phyloP scores from a whole-genome alignment of 768 basidiomycete genomes.

The Suillus luteus region DNA sequence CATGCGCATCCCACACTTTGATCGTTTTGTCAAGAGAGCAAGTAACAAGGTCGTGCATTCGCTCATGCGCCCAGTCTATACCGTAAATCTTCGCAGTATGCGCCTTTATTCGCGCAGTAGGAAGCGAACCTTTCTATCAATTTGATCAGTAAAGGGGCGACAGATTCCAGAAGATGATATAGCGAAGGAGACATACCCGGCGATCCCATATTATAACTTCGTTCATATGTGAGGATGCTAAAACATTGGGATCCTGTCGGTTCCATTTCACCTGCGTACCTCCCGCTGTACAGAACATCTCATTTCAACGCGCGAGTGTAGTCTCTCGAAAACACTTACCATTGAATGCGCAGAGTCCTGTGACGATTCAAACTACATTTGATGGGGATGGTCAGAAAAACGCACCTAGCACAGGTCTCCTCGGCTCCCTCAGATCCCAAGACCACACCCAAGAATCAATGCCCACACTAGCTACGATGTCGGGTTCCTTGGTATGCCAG shows the following conservation, averaged over 20 bases:
- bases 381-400: background rate
- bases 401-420: constrained; percentile 71
- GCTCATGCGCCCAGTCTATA: constrained; percentile 89
- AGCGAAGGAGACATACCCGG: constrained; percentile 53
- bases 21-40: constrained; percentile 95
- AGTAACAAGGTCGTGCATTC: constrained; percentile 81
- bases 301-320: background rate
- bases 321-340: constrained; percentile 33
- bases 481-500: constrained; percentile 87
- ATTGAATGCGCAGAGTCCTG: constrained; percentile 62
- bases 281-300: constrained; percentile 49
- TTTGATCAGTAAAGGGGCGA: constrained; percentile 13
- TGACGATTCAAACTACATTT: constrained; percentile 7
- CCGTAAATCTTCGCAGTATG: constrained; percentile 96
- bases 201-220: constrained; percentile 94
- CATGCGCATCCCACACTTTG: constrained; percentile 69
- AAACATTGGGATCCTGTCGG: constrained; percentile 76
- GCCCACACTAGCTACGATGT: constrained; percentile 85
- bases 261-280: constrained; percentile 99
- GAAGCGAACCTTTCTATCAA: constrained; percentile 83
- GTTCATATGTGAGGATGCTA: constrained; percentile 88
- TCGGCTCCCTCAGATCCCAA: constrained; percentile 81
- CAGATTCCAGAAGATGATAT: background rate
- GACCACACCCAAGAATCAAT: constrained; percentile 95
- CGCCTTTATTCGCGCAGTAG: constrained; percentile 71